These are phyloP conservation scores for Chalciporus sp. DNA, from an alignment of 1,284 basidiomycete genomes.

Conservation along the genomic window DNA sequence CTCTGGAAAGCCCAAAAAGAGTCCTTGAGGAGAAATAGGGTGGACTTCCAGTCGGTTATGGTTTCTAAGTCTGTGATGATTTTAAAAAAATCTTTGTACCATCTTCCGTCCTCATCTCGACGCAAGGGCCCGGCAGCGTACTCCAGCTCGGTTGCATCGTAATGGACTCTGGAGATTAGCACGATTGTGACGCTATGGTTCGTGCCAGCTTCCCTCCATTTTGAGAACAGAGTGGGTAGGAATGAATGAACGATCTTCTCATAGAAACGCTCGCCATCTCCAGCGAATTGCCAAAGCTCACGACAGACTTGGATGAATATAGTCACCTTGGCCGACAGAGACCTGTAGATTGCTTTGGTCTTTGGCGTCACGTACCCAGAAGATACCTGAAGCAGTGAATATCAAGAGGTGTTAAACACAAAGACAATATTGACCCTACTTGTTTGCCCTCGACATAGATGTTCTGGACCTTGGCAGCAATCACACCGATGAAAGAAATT, in stretches of 20 bases:
- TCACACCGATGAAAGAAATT: slow-evolving; percentile 74
- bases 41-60: slow-evolving; percentile 84
- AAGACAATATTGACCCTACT: slow-evolving; percentile 39
- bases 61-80: slow-evolving; percentile 94
- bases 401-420: slow-evolving; percentile 4
- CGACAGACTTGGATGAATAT: slow-evolving; percentile 96
- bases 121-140: slow-evolving; percentile 78
- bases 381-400: slow-evolving; percentile 53
- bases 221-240: slow-evolving; percentile 80
- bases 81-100: slow-evolving; percentile 97
- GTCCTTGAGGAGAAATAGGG: slow-evolving; percentile 84
- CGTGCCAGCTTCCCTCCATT: slow-evolving; percentile 82
- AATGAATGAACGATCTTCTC: slow-evolving; percentile 96
- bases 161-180: slow-evolving; percentile 92
- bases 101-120: slow-evolving; percentile 70
- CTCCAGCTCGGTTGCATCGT: slow-evolving; percentile 80
- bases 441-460: slow-evolving; percentile 71
- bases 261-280: slow-evolving; percentile 93
- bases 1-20: slow-evolving; percentile 88
- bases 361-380: slow-evolving; percentile 81
- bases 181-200: slow-evolving; percentile 96
- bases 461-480: slow-evolving; percentile 77
- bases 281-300: slow-evolving; percentile 97
- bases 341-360: slow-evolving; percentile 90
- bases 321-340: slow-evolving; percentile 87